These are phyloP conservation scores for Pleurotus salmoneostramineus DNA, from an alignment of 768 basidiomycete species.

Conservation along the genomic window DNA sequence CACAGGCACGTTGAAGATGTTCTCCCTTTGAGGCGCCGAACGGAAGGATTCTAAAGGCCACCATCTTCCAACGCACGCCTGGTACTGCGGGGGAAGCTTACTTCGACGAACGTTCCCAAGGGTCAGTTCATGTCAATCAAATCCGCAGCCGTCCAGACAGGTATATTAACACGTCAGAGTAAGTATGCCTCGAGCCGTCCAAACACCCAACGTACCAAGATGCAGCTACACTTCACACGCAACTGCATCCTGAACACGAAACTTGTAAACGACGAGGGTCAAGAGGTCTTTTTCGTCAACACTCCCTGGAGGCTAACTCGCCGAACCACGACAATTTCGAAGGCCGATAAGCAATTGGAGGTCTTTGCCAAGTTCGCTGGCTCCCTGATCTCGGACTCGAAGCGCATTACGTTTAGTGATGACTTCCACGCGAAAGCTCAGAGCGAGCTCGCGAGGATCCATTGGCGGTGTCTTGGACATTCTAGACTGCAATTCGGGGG, in stretches of 20 bases:
- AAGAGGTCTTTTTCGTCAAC: constrained; percentile 15
- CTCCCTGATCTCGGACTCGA: constrained; percentile 4
- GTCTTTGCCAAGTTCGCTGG: constrained; percentile 2
- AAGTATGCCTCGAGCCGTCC: too few species aligned
- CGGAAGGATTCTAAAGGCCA: too few species aligned
- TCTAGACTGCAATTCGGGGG: constrained; percentile 26
- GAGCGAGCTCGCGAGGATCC: constrained; percentile 25
- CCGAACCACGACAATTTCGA: constrained; percentile 7
- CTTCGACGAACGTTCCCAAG: too few species aligned
- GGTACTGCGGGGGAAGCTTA: too few species aligned
- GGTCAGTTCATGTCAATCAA: too few species aligned
- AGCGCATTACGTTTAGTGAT: not conserved
- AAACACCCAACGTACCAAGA: not conserved
- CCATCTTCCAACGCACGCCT: too few species aligned
- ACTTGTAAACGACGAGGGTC: constrained; percentile 16
- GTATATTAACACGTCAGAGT: not conserved
- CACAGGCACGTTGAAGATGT: too few species aligned
- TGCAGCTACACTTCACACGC: constrained; percentile 17
- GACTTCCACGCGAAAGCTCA: constrained; percentile 14
- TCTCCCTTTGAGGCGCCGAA: too few species aligned
- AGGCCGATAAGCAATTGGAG: constrained; percentile 8
- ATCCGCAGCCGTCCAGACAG: not conserved
- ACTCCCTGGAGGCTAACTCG: constrained; percentile 19
- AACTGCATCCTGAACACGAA: constrained; percentile 17
- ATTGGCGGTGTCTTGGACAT: constrained; percentile 25